Conservation (phyloP, 2,329 filamentous ascomycete genomes). For the Xylariales sp. region DNA sequence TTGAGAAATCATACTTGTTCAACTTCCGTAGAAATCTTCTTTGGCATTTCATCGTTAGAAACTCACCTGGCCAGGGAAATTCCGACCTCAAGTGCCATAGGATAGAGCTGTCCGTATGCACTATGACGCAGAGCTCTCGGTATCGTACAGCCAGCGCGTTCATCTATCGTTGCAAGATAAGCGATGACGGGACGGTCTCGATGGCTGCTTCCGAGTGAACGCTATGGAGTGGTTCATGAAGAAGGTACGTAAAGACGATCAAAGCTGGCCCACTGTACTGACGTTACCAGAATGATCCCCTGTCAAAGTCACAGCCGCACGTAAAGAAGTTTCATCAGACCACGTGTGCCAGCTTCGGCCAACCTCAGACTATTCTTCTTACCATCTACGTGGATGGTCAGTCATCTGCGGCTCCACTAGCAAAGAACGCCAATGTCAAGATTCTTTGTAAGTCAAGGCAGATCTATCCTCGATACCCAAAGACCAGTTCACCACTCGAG, state of each 20-base stretch:
- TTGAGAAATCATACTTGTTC: too few relatives aligned
- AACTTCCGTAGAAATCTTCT: too few relatives aligned
- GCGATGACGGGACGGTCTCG: conserved; percentile 11
- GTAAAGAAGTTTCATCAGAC: conserved; percentile 14
- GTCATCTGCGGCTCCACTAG: conserved; percentile 25
- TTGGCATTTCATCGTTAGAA: too few relatives aligned
- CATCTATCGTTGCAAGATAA: conserved; percentile 10
- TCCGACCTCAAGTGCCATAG: too few relatives aligned
- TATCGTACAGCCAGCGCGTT: conserved; percentile 5
- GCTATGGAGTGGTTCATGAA: conserved; percentile 41
- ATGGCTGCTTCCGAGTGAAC: conserved; percentile 13
- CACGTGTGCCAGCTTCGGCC: conserved; percentile 28
- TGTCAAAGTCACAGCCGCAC: conserved; percentile 36
- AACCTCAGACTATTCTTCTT: conserved; percentile 29
- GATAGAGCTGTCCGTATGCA: conserved; percentile 39
- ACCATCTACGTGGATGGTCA: conserved; percentile 31
- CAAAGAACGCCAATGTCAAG: conserved; percentile 31
- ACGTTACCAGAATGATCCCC: conserved; percentile 27
- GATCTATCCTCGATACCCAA: conserved; percentile 38
- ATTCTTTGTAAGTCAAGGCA: conserved; percentile 33
- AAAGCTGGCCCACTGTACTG: not conserved
- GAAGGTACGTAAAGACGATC: conserved; percentile 18
- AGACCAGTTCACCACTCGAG: conserved; percentile 24
- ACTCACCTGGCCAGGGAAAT: too few relatives aligned
- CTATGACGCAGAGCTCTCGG: conserved; percentile 31